These are phyloP conservation scores for Candida nemodendra DNA, from an alignment of 805 yeast species.

Conservation along the genomic window DNA sequence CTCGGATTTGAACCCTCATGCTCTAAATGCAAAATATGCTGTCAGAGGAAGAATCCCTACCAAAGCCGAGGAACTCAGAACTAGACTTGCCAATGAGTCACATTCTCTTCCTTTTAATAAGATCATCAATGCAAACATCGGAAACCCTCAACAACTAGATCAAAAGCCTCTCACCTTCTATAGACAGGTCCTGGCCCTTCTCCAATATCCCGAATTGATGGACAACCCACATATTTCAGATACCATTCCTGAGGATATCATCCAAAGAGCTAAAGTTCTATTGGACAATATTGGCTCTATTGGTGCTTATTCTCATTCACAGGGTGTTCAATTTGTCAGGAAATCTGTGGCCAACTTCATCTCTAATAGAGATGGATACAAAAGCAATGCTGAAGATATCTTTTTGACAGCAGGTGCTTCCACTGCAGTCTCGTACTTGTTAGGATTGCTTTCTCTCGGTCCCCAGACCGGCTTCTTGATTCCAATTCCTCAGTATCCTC, in stretches of 20 bases:
- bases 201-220: slow-evolving; percentile 80
- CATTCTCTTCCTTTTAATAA: slow-evolving; percentile 69
- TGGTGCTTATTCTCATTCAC: slow-evolving; percentile 95
- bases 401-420: slow-evolving; percentile 95
- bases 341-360: slow-evolving; percentile 81
- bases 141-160: slow-evolving; percentile 96
- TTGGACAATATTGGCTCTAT: slow-evolving; percentile 70
- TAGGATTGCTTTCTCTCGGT: slow-evolving; percentile 68
- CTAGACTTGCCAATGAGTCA: slow-evolving; percentile 52
- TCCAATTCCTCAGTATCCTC: slow-evolving; percentile 98
- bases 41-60: slow-evolving; percentile 94
- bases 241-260: slow-evolving; percentile 63
- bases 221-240: slow-evolving; percentile 31
- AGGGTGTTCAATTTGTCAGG: slow-evolving; percentile 76
- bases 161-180: slow-evolving; percentile 95
- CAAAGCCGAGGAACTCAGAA: slow-evolving; percentile 81
- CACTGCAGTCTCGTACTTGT: slow-evolving; percentile 79
- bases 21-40: slow-evolving; percentile 88
- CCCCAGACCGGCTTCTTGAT: slow-evolving; percentile 77
- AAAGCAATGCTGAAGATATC: slow-evolving; percentile 66
- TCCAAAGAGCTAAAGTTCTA: slow-evolving; percentile 64
- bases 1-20: slow-evolving; percentile 65
- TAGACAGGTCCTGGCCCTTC: slow-evolving; percentile 80
- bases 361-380: slow-evolving; percentile 70
- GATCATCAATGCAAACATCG: slow-evolving; percentile 90